Percentiles rank a stretch among this genome's conserved stretches.
These are phyloP conservation scores for Taiozyma onychis DNA, from an alignment of 1,139 yeast species.

Conservation along the genomic window DNA sequence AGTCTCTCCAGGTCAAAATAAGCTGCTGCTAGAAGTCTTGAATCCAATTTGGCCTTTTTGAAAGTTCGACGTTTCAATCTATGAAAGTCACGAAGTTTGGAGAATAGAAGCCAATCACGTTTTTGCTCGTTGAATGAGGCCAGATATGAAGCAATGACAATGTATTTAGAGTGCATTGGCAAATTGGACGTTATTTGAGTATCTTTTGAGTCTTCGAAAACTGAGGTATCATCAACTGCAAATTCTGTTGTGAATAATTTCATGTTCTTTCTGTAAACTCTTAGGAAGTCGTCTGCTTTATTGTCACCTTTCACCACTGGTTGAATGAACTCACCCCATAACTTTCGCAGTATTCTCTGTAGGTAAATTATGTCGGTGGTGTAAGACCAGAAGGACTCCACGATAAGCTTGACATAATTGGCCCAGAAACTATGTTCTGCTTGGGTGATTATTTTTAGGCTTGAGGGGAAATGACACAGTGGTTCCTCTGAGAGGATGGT, in stretches of 20 bases:
- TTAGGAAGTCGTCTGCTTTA: slow-evolving; percentile 37
- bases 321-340: slow-evolving; percentile 49
- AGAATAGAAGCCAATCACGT: slow-evolving; percentile 54
- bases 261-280: slow-evolving; percentile 40
- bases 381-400: slow-evolving; percentile 46
- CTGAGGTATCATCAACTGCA: slow-evolving; percentile 12
- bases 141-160: slow-evolving; percentile 62
- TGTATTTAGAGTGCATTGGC: slow-evolving; percentile 52
- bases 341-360: slow-evolving; percentile 34
- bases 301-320: slow-evolving; percentile 34
- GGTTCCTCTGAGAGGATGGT: slow-evolving; percentile 31
- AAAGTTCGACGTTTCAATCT: slow-evolving; percentile 33
- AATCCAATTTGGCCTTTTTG: slow-evolving; percentile 40
- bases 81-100: slow-evolving; percentile 49
- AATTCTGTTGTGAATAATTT: slow-evolving; percentile 30
- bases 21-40: slow-evolving; percentile 52
- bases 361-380: slow-evolving; percentile 44
- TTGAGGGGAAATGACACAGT: slow-evolving; percentile 26
- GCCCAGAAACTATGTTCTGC: slow-evolving; percentile 35
- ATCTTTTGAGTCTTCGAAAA: slow-evolving; percentile 3
- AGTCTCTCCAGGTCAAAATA: slow-evolving; percentile 64
- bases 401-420: slow-evolving; percentile 43
- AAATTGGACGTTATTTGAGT: slow-evolving; percentile 33
- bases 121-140: slow-evolving; percentile 63
- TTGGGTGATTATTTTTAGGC: background rate